A percentile compares a stretch with the other conserved stretches of the same genome.
Conservation (phyloP, 208 protist genomes). For the Wallacemonas rigidus region DNA sequence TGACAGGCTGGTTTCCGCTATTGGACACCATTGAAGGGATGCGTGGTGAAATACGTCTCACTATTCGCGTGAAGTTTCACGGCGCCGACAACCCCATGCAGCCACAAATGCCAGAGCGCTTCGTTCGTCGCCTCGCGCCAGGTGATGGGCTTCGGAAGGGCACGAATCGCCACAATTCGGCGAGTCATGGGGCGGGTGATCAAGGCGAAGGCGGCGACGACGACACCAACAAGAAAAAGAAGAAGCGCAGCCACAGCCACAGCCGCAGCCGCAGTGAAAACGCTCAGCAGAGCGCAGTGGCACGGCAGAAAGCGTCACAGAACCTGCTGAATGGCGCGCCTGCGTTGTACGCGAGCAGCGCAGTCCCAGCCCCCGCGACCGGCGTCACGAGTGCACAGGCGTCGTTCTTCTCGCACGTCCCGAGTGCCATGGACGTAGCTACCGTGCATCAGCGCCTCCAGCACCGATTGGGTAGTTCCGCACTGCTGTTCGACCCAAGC, state of each 20-base stretch:
- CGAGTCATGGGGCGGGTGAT: background rate
- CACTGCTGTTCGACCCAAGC: background rate
- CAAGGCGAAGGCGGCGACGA: background rate
- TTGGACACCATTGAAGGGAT: slow-evolving; percentile 82
- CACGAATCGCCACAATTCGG: background rate
- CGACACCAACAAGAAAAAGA: background rate
- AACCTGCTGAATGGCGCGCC: background rate
- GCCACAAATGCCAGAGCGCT: slow-evolving; percentile 69
- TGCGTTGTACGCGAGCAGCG: background rate
- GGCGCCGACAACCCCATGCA: slow-evolving; percentile 85
- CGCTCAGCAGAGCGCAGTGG: background rate
- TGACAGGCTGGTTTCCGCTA: slow-evolving; percentile 93
- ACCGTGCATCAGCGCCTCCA: slow-evolving; percentile 1
- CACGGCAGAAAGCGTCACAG: background rate
- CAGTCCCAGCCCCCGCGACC: background rate
- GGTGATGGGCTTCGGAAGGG: background rate
- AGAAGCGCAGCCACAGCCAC: background rate
- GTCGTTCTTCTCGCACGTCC: background rate
- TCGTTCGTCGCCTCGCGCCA: slow-evolving; percentile 36
- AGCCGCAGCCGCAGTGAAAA: too few relatives aligned
- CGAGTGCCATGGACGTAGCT: background rate
- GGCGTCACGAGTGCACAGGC: background rate
- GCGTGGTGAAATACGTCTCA: slow-evolving; percentile 86
- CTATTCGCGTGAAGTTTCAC: slow-evolving; percentile 90
- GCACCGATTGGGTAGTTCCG: background rate